Evolutionary conservation across 2,329 filamentous ascomycete species (phyloP).

Genomic region (Xylariaceae sp.): DNA sequence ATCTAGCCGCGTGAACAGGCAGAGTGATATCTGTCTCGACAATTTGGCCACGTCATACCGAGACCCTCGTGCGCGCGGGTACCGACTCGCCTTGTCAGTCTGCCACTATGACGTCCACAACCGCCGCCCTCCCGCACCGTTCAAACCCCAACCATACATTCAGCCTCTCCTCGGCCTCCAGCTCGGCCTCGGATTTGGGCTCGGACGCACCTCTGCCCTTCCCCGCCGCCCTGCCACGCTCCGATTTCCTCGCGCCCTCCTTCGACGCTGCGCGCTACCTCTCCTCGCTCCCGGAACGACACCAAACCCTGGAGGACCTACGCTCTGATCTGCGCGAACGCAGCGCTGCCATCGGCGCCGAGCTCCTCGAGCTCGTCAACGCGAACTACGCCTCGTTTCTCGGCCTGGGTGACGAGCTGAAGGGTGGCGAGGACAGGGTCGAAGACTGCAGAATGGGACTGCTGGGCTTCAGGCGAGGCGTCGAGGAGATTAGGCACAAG

Average conservation of each 20-base stretch:
- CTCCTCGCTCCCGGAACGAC: conserved; percentile 74
- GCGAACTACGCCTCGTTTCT: conserved; percentile 92
- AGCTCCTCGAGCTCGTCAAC: conserved; percentile 93
- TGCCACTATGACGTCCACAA: conserved; percentile 6
- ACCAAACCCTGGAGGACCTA: conserved; percentile 94
- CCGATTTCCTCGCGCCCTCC: conserved; percentile 72
- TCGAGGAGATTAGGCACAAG: conserved; percentile 67
- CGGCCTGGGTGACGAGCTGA: conserved; percentile 74
- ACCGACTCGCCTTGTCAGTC: too few species aligned
- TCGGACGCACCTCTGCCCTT: conserved; percentile 79
- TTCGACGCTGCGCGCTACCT: conserved; percentile 85
- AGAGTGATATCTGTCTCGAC: too few species aligned
- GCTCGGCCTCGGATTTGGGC: conserved; percentile 34
- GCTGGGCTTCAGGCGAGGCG: conserved; percentile 78
- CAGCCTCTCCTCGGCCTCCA: conserved; percentile 40
- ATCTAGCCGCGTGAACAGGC: too few species aligned
- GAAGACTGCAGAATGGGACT: conserved; percentile 87
- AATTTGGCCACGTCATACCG: too few species aligned
- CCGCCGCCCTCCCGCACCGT: conserved; percentile 31
- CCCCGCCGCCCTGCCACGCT: conserved; percentile 76
- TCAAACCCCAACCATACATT: conserved; percentile 31
- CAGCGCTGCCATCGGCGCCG: conserved; percentile 74
- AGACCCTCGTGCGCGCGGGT: too few species aligned
- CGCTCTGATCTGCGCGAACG: conserved; percentile 81
- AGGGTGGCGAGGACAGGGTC: conserved; percentile 85